Percentiles rank a stretch among this genome's conserved stretches.
Evolutionary conservation across 2,329 filamentous ascomycete species (phyloP).

Genomic region (Fusarium sp.): DNA sequence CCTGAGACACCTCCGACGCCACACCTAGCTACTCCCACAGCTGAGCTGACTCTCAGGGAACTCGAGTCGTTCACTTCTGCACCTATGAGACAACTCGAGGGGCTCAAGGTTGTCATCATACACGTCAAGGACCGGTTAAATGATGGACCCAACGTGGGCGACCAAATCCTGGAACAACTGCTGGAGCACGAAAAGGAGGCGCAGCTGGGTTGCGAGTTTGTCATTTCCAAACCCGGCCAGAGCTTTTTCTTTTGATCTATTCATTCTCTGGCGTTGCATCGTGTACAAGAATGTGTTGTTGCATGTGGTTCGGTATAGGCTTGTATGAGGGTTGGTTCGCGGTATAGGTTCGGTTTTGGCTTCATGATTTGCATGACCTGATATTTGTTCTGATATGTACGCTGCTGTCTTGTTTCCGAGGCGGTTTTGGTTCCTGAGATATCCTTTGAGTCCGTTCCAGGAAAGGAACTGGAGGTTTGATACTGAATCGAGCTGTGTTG

Average conservation of each 20-base stretch:
- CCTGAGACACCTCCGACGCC: constrained; percentile 59
- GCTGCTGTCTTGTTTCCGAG: neutral
- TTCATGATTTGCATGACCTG: constrained; percentile 20
- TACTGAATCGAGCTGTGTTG: constrained; percentile 4
- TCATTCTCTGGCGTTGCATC: constrained; percentile 14
- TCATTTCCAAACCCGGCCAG: constrained; percentile 76
- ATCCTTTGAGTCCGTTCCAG: neutral
- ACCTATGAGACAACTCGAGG: constrained; percentile 67
- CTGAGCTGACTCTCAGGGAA: constrained; percentile 58
- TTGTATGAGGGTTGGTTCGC: constrained; percentile 11
- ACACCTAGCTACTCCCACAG: constrained; percentile 61
- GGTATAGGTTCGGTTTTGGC: constrained; percentile 14
- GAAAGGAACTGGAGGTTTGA: neutral
- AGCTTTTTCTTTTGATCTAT: constrained; percentile 61
- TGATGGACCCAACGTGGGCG: constrained; percentile 74
- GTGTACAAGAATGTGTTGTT: constrained; percentile 8
- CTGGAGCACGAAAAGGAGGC: constrained; percentile 72
- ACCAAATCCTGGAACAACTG: constrained; percentile 79
- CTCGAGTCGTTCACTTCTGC: constrained; percentile 45
- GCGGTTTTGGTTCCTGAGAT: constrained; percentile 13
- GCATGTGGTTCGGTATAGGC: constrained; percentile 17
- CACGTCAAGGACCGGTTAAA: constrained; percentile 90
- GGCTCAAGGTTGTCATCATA: constrained; percentile 86
- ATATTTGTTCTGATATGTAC: neutral
- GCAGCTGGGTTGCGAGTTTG: constrained; percentile 82